Evolutionary conservation across 345 rosid species (phyloP).

Genomic region (Lepidium didymum): DNA sequence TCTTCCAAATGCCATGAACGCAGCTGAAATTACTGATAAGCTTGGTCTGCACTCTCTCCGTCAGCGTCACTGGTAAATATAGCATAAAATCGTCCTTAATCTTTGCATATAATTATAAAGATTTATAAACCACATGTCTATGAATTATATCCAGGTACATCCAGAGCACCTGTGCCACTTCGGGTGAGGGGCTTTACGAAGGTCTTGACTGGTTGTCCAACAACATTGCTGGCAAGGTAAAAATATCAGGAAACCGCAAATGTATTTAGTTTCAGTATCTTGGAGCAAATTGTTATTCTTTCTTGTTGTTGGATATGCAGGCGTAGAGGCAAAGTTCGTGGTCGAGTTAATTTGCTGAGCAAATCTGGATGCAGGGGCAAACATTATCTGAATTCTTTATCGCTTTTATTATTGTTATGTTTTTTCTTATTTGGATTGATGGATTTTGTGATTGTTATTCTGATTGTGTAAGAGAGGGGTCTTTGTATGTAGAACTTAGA

Average conservation of each 20-base stretch:
- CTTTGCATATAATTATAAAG: not conserved
- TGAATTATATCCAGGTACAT: not conserved
- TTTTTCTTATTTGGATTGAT: not conserved
- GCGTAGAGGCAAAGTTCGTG: not conserved
- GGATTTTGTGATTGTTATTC: not conserved
- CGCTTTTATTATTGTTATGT: not conserved
- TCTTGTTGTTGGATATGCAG: not conserved
- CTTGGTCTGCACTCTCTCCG: constrained; percentile 51
- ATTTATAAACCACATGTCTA: not conserved
- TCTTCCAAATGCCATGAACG: constrained; percentile 11
- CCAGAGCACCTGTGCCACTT: constrained; percentile 67
- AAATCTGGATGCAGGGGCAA: constrained; percentile 13
- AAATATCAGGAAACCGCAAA: not conserved
- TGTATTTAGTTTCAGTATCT: not conserved
- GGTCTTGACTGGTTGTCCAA: constrained; percentile 73
- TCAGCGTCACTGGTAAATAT: constrained; percentile 43
- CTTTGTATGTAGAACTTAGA: constrained; percentile 4
- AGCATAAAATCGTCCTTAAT: not conserved
- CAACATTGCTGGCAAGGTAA: constrained; percentile 30
- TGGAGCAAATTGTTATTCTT: not conserved
- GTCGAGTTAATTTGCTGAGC: constrained; percentile 4
- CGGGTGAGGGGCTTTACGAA: constrained; percentile 68
- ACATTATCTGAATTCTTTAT: constrained; percentile 6
- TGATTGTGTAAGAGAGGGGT: not conserved
- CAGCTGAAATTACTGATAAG: constrained; percentile 10